Conservation (phyloP, 805 yeast species). For the Candida orba region DNA sequence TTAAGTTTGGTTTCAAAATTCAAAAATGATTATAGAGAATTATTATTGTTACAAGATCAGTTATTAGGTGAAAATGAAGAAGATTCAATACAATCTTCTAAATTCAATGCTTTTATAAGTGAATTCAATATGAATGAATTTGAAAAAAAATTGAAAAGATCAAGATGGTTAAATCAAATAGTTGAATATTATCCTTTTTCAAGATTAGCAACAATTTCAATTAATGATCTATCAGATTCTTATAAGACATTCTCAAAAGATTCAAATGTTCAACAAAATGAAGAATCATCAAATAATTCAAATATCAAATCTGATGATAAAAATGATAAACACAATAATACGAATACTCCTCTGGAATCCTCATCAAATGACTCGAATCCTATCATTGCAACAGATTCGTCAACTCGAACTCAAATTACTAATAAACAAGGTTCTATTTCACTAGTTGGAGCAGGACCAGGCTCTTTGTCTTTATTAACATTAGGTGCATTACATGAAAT, state of each 20-base stretch:
- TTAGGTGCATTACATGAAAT: slow-evolving; percentile 80
- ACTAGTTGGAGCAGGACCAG: slow-evolving; percentile 94
- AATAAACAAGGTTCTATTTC: slow-evolving; percentile 49
- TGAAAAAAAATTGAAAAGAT: slow-evolving; percentile 48
- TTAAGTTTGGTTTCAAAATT: slow-evolving; percentile 17
- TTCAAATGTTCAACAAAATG: too few species aligned
- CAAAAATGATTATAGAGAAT: slow-evolving; percentile 21
- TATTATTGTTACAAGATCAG: slow-evolving; percentile 14
- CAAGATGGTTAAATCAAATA: slow-evolving; percentile 82
- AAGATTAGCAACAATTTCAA: slow-evolving; percentile 50
- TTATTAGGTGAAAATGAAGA: slow-evolving; percentile 55
- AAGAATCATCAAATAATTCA: not conserved
- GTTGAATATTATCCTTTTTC: slow-evolving; percentile 84
- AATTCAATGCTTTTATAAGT: slow-evolving; percentile 53
- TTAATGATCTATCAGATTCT: slow-evolving; percentile 47
- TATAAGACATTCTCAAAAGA: slow-evolving; percentile 18
- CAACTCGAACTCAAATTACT: not conserved
- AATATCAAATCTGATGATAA: slow-evolving; percentile 24
- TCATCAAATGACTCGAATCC: not conserved
- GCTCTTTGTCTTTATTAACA: slow-evolving; percentile 74
- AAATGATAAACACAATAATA: not conserved
- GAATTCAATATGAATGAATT: slow-evolving; percentile 51
- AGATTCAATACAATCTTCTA: slow-evolving; percentile 55
- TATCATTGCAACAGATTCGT: not conserved
- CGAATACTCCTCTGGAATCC: not conserved